These are phyloP conservation scores for Periglandula ipomoeae DNA, from an alignment of 2,329 filamentous ascomycete genomes.

Conservation along the genomic window DNA sequence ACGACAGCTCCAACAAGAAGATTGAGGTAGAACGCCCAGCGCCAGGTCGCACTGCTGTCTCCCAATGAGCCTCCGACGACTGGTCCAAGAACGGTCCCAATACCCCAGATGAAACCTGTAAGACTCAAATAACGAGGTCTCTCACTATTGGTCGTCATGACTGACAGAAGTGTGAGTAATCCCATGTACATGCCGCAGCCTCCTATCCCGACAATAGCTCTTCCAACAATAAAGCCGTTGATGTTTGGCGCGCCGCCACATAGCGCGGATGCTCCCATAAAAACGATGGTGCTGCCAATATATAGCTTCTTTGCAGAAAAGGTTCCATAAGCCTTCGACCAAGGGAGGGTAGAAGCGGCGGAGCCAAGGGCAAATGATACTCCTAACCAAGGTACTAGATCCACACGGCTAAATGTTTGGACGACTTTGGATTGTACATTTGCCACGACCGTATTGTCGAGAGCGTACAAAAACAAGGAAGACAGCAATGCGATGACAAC, in stretches of 20 bases:
- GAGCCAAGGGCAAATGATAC: neutral
- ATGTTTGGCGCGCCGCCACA: constrained; percentile 20
- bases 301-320: neutral
- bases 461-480: constrained; percentile 24
- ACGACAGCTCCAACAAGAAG: constrained; percentile 20
- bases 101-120: constrained; percentile 31
- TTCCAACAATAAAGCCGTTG: constrained; percentile 23
- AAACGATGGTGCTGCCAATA: constrained; percentile 6
- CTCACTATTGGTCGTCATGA: constrained; percentile 22
- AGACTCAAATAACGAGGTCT: constrained; percentile 26
- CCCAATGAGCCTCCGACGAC: constrained; percentile 25
- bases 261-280: constrained; percentile 20
- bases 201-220: constrained; percentile 27
- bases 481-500: constrained; percentile 9
- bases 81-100: constrained; percentile 28
- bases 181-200: constrained; percentile 37
- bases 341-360: neutral
- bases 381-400: neutral
- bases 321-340: neutral
- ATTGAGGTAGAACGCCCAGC: constrained; percentile 33
- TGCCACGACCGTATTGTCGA: constrained; percentile 36
- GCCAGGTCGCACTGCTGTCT: constrained; percentile 21
- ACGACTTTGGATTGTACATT: constrained; percentile 33
- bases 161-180: constrained; percentile 29
- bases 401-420: constrained; percentile 22